A percentile compares a stretch with the other conserved stretches of the same genome.
These are phyloP conservation scores for Drosera spatulata DNA, from an alignment of 179 eudicot species.

Conservation along the genomic window DNA sequence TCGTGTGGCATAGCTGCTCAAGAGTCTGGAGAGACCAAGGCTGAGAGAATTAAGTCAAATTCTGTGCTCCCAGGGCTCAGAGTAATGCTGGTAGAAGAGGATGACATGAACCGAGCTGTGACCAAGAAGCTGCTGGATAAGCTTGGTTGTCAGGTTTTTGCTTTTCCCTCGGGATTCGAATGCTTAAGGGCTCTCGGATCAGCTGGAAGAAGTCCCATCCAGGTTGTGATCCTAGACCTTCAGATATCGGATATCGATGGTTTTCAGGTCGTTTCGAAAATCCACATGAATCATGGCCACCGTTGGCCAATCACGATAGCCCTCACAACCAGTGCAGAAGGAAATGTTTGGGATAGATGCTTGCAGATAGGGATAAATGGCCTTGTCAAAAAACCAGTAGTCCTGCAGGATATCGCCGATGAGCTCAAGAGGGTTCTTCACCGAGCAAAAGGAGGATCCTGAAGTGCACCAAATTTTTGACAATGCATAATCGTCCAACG, in stretches of 20 bases:
- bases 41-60: slow-evolving; percentile 19
- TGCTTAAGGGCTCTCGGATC: slow-evolving; percentile 51
- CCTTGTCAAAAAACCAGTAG: slow-evolving; percentile 54
- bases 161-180: slow-evolving; percentile 53
- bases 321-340: slow-evolving; percentile 41
- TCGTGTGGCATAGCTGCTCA: slow-evolving; percentile 33
- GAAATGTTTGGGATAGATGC: slow-evolving; percentile 41
- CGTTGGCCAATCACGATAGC: slow-evolving; percentile 73
- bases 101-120: slow-evolving; percentile 64
- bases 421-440: slow-evolving; percentile 54
- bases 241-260: slow-evolving; percentile 64
- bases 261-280: slow-evolving; percentile 41
- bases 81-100: slow-evolving; percentile 63
- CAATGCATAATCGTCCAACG: too few species aligned
- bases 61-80: slow-evolving; percentile 48
- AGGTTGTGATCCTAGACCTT: slow-evolving; percentile 58
- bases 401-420: slow-evolving; percentile 48
- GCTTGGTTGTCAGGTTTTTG: slow-evolving; percentile 58
- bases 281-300: slow-evolving; percentile 51
- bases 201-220: slow-evolving; percentile 21
- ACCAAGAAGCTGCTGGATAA: slow-evolving; percentile 59
- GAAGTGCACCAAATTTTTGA: too few species aligned
- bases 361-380: slow-evolving; percentile 16
- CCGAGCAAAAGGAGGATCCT: slow-evolving; percentile 19
- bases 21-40: slow-evolving; percentile 31